Base-by-base conservation (phyloP, 2,329 filamentous ascomycete genomes). In the Microascus cirrosus region DNA sequence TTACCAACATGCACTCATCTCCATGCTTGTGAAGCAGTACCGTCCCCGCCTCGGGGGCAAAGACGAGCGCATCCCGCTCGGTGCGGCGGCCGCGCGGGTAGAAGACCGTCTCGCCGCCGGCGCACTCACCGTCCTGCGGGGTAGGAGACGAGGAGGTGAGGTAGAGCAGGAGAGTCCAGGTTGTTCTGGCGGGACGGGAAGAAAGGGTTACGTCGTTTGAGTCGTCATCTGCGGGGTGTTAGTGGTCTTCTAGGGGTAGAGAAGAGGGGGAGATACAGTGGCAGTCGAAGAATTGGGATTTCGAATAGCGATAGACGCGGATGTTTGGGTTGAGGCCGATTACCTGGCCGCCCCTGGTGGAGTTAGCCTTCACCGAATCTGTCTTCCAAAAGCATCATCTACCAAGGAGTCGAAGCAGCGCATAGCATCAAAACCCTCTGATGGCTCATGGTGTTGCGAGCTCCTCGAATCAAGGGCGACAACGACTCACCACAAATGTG, bases 121-220 rank as follows among this genome's bases (percentile, higher is more conserved):
- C 70, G 65, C 91, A 95, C 3, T 87, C 88, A 7, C 89, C 89
- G 20, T 48, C 42, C 20, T n/a, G 8, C 8, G 42, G 42, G 42
- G 8, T 22, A 4, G 20, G 42, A 1, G 80, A 57, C 2, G 83
- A 77, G 1, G 86, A 90, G 1, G 89, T 94, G 58, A 96, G 79
- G 67, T 96, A 97, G 39, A 96, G 80, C 0, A 96, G 78, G 5
- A 96, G 75, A 0, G 93, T 96, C 91, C 92, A 96, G 0, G 91
- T 96, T 5, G 93, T 96, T 65, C 80, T 85, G 22, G 80, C 85
- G 76, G 35, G 68, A 20, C 35, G 55, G 34, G 64, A 65, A 22
- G 68, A 63, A 2, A 94, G 73, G 1, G 73, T 78, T 28, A 96
- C 71, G 58, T 81, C 77, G 68, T 95, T 95, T 56, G 83, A 89